A percentile compares a stretch with the other conserved stretches of the same genome.
Conservation (phyloP, 345 rosid genomes). For the Eucalyptus urophylla region DNA sequence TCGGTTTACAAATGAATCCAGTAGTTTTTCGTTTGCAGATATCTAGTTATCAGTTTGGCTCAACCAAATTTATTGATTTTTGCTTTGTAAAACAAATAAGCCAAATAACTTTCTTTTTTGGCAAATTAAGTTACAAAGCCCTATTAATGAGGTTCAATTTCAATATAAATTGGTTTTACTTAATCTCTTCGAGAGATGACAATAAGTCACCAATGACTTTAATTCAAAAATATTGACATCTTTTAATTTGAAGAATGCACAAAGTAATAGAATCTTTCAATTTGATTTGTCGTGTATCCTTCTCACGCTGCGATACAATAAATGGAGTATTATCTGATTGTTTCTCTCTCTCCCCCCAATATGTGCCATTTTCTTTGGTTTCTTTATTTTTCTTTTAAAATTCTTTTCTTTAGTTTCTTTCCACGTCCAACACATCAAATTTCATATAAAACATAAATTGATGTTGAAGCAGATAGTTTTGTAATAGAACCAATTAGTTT, state of each 20-base stretch:
- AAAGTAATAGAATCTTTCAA: too few relatives aligned
- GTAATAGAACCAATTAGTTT: neutral
- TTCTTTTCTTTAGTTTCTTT: neutral
- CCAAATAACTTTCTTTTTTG: too few relatives aligned
- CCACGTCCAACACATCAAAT: neutral
- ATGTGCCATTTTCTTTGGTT: too few relatives aligned
- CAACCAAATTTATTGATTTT: neutral
- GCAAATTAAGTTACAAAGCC: neutral
- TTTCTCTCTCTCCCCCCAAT: too few relatives aligned
- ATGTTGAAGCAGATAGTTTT: neutral
- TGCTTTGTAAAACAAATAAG: too few relatives aligned
- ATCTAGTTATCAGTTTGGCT: neutral
- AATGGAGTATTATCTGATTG: too few relatives aligned
- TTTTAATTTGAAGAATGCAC: neutral
- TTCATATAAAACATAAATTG: neutral
- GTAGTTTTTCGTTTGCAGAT: neutral
- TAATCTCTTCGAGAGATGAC: neutral
- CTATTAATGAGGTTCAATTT: neutral
- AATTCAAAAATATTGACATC: neutral
- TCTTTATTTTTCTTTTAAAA: too few relatives aligned
- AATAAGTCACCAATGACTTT: neutral
- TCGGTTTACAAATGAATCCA: neutral
- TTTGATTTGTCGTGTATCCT: neutral
- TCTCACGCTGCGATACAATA: fast-evolving
- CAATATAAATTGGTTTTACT: too few relatives aligned